phyloP scores from a whole-genome alignment of 768 basidiomycete species.

The Cyclocybe aegerita region DNA sequence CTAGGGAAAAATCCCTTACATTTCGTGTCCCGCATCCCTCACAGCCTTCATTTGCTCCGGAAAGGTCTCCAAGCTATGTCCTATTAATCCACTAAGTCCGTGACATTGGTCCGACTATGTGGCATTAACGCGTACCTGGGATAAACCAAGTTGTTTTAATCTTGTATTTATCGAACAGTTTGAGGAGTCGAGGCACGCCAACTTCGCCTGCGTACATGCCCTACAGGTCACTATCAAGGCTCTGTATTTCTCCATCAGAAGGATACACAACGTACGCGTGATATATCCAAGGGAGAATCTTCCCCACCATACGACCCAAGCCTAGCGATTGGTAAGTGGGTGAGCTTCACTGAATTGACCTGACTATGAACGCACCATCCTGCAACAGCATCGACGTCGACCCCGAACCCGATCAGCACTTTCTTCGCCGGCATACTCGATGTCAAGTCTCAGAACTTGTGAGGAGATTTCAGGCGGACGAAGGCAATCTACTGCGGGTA shows the following conservation, averaged over 20 bases:
- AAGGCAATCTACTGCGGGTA: too few relatives aligned
- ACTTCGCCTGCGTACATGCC: slow-evolving; percentile 80
- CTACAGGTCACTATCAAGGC: slow-evolving; percentile 14
- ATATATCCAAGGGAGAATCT: slow-evolving; percentile 69
- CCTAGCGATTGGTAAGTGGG: slow-evolving; percentile 37
- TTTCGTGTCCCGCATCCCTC: slow-evolving; percentile 72
- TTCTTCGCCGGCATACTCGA: slow-evolving; percentile 50
- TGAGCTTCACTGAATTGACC: background rate
- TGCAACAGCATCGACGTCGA: slow-evolving; percentile 77
- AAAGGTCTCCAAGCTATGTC: slow-evolving; percentile 76
- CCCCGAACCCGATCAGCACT: slow-evolving; percentile 60
- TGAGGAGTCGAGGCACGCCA: slow-evolving; percentile 64
- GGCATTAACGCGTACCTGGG: slow-evolving; percentile 43
- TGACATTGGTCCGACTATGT: too few relatives aligned
- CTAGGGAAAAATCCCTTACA: slow-evolving; percentile 33
- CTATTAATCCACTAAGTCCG: slow-evolving; percentile 24
- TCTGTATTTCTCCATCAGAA: background rate
- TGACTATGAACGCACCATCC: slow-evolving; percentile 49
- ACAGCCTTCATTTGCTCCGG: slow-evolving; percentile 68
- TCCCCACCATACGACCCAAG: slow-evolving; percentile 77
- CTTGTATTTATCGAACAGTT: slow-evolving; percentile 69
- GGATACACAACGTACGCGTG: slow-evolving; percentile 38
- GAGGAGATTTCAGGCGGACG: too few relatives aligned
- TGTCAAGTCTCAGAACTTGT: too few relatives aligned
- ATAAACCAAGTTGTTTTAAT: slow-evolving; percentile 76